These are phyloP conservation scores for Cutaneotrichosporon curvatum DNA, from an alignment of 1,284 basidiomycete species.

Conservation along the genomic window DNA sequence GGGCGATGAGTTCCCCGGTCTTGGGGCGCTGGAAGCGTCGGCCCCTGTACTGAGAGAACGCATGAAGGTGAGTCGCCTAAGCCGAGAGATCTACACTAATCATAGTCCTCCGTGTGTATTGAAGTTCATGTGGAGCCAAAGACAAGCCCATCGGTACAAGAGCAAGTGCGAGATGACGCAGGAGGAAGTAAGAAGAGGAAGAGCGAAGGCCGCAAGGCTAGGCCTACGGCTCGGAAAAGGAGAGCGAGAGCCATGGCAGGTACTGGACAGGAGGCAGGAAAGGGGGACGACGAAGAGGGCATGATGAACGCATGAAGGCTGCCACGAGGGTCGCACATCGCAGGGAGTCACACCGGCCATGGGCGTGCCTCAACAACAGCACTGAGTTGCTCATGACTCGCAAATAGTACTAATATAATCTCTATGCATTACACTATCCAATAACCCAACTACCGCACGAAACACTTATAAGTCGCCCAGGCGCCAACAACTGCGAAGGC, in stretches of 20 bases:
- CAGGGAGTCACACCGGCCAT: too few relatives aligned
- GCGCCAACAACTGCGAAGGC: conserved; percentile 73
- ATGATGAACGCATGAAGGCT: not conserved
- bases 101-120: not conserved
- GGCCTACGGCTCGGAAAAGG: not conserved
- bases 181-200: not conserved
- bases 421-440: too few relatives aligned
- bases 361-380: too few relatives aligned
- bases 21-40: conserved; percentile 9
- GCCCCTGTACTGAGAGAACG: not conserved
- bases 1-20: conserved; percentile 6
- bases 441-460: conserved; percentile 5
- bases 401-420: too few relatives aligned
- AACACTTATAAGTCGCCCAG: conserved; percentile 55
- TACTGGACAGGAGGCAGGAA: not conserved
- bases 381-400: too few relatives aligned
- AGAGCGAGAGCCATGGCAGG: not conserved
- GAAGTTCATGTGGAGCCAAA: not conserved
- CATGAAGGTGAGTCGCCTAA: conserved; percentile 2
- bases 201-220: not conserved
- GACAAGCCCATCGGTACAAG: not conserved
- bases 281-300: not conserved
- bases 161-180: not conserved
- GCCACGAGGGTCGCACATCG: too few relatives aligned
- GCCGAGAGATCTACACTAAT: not conserved